A percentile compares a stretch with the other conserved stretches of the same genome.
These are phyloP conservation scores for Dipteronia sinensis DNA, from an alignment of 345 rosid genomes.

Conservation along the genomic window DNA sequence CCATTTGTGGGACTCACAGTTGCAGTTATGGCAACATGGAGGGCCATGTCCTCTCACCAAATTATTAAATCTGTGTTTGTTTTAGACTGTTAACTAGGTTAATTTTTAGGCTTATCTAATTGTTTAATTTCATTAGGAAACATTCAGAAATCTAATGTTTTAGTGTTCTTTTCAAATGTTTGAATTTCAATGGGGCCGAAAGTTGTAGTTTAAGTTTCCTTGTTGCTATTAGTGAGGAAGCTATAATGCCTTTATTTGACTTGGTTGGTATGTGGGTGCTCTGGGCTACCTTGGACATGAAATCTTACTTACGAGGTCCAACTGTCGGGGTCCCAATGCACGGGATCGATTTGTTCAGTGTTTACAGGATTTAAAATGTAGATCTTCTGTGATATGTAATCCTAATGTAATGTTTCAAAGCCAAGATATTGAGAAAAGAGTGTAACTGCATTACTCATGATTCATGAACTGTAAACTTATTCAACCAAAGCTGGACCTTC, in stretches of 20 bases:
- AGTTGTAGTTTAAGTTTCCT: neutral
- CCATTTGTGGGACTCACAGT: conserved; percentile 11
- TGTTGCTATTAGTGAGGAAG: neutral
- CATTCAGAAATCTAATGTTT: neutral
- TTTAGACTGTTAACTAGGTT: neutral
- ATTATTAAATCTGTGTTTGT: neutral
- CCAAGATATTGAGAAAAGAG: neutral
- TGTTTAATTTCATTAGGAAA: neutral
- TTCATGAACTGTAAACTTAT: neutral
- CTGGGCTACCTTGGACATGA: neutral
- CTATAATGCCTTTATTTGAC: neutral
- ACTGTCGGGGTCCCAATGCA: neutral
- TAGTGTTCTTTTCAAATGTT: neutral
- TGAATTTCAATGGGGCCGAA: neutral
- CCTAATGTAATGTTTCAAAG: neutral
- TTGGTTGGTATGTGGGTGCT: neutral
- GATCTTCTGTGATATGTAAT: neutral
- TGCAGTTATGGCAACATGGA: neutral
- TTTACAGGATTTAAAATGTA: neutral
- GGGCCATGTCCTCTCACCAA: neutral
- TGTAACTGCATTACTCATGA: neutral
- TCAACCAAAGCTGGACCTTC: neutral
- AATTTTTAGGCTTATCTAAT: neutral
- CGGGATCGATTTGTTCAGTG: neutral
- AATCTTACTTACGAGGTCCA: neutral